These are phyloP conservation scores for Monilinia laxa DNA, from an alignment of 2,329 filamentous ascomycete genomes.

Conservation along the genomic window DNA sequence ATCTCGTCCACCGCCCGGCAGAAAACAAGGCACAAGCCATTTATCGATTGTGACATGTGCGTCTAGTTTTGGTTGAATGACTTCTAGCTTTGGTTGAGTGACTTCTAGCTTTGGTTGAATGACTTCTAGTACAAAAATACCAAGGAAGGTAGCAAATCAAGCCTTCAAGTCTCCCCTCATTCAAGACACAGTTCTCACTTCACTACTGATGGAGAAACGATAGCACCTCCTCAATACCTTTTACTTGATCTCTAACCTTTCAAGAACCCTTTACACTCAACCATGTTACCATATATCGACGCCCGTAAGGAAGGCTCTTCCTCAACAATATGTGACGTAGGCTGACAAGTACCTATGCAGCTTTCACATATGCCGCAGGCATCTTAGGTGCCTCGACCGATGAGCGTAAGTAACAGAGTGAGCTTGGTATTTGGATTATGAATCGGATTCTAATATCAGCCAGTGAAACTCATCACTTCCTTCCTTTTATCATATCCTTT, in stretches of 20 bases:
- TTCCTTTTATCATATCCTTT: constrained; percentile 93
- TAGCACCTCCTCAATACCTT: constrained; percentile 19
- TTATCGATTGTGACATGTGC: neutral
- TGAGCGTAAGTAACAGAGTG: constrained; percentile 51
- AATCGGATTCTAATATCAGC: constrained; percentile 24
- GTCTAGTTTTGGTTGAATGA: neutral
- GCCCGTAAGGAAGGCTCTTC: constrained; percentile 47
- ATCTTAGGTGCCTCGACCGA: constrained; percentile 62
- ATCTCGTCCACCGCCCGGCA: constrained; percentile 1
- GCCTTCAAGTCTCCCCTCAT: neutral
- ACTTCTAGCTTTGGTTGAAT: neutral
- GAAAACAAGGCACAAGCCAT: neutral
- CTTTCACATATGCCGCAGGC: constrained; percentile 58
- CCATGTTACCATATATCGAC: constrained; percentile 65
- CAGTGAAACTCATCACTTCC: constrained; percentile 89
- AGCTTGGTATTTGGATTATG: neutral
- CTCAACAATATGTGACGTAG: constrained; percentile 14
- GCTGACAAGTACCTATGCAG: constrained; percentile 45
- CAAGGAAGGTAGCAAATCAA: constrained; percentile 3
- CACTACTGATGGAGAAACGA: constrained; percentile 30
- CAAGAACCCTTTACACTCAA: constrained; percentile 10
- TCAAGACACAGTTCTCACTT: neutral
- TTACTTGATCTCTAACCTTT: neutral
- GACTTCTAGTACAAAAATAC: neutral
- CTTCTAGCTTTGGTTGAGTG: neutral